Conservation (phyloP, 306 rosid genomes). For the Hippophae tibetana region DNA sequence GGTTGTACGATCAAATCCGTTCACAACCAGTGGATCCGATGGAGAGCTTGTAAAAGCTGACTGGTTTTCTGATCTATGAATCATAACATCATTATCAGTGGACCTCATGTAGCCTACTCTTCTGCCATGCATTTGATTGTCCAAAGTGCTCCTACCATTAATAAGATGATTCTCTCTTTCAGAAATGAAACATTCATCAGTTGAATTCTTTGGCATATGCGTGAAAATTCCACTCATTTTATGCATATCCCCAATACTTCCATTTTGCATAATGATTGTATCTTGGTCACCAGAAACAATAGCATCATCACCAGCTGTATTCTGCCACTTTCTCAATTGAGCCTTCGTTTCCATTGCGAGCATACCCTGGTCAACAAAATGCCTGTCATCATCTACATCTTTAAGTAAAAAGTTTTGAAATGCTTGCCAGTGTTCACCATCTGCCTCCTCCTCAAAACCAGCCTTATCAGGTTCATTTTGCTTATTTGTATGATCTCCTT, state of each 20-base stretch:
- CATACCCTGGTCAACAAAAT: constrained; percentile 47
- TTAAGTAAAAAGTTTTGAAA: constrained; percentile 80
- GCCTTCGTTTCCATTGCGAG: constrained; percentile 40
- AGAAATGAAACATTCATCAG: constrained; percentile 45
- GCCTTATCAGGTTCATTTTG: constrained; percentile 31
- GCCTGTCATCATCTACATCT: constrained; percentile 74
- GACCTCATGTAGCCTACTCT: constrained; percentile 46
- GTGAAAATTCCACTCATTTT: constrained; percentile 38
- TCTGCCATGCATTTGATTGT: constrained; percentile 36
- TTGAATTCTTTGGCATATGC: constrained; percentile 28
- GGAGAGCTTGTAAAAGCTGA: constrained; percentile 28
- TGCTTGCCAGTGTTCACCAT: constrained; percentile 84
- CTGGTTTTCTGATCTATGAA: constrained; percentile 36
- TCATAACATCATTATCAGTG: constrained; percentile 54
- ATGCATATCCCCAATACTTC: constrained; percentile 37
- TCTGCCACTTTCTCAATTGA: constrained; percentile 36
- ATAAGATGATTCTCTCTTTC: constrained; percentile 32
- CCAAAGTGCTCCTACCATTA: constrained; percentile 7
- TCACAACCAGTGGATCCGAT: constrained; percentile 38
- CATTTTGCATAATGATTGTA: constrained; percentile 41
- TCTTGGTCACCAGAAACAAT: constrained; percentile 40
- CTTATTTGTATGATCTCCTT: constrained; percentile 34
- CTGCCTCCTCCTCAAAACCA: constrained; percentile 42
- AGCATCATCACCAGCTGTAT: constrained; percentile 52
- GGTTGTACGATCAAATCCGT: constrained; percentile 43